These are phyloP conservation scores for Meripilus lineatus DNA, from an alignment of 1,284 basidiomycete genomes.

Conservation along the genomic window DNA sequence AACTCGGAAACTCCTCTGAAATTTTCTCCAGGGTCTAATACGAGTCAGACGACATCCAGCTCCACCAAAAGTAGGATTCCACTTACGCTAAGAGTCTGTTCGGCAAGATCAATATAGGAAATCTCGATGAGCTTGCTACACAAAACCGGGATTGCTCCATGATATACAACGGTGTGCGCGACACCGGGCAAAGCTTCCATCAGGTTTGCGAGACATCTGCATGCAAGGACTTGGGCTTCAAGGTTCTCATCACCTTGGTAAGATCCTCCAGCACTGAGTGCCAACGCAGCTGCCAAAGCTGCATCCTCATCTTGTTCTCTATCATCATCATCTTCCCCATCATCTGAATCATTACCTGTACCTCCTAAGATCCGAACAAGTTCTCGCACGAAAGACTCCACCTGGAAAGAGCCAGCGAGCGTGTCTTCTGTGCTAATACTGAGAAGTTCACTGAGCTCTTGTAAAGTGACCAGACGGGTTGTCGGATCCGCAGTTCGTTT, in stretches of 20 bases:
- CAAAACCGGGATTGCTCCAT: slow-evolving; percentile 90
- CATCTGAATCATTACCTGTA: slow-evolving; percentile 65
- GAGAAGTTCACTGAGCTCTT: slow-evolving; percentile 92
- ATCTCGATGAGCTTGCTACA: slow-evolving; percentile 96
- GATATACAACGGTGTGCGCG: slow-evolving; percentile 91
- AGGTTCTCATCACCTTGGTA: slow-evolving; percentile 82
- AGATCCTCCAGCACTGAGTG: slow-evolving; percentile 57
- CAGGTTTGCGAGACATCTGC: slow-evolving; percentile 90
- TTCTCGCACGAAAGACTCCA: slow-evolving; percentile 90
- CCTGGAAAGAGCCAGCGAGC: slow-evolving; percentile 90
- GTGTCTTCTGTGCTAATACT: slow-evolving; percentile 98
- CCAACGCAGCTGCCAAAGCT: slow-evolving; percentile 78
- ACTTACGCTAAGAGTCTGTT: slow-evolving; percentile 93
- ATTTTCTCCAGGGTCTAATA: slow-evolving; percentile 92
- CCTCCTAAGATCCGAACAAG: slow-evolving; percentile 91
- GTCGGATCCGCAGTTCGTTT: slow-evolving; percentile 77
- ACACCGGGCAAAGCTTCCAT: slow-evolving; percentile 96
- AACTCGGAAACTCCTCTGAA: slow-evolving; percentile 90
- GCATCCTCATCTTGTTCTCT: slow-evolving; percentile 75
- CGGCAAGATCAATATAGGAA: slow-evolving; percentile 93
- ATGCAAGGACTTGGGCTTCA: slow-evolving; percentile 90
- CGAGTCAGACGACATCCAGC: slow-evolving; percentile 12
- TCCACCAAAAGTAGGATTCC: slow-evolving; percentile 8
- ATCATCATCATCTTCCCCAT: slow-evolving; percentile 61
- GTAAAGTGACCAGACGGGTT: slow-evolving; percentile 83